Evolutionary conservation across 805 yeast species (phyloP).

Genomic region (Pichia thaimueangensis): DNA sequence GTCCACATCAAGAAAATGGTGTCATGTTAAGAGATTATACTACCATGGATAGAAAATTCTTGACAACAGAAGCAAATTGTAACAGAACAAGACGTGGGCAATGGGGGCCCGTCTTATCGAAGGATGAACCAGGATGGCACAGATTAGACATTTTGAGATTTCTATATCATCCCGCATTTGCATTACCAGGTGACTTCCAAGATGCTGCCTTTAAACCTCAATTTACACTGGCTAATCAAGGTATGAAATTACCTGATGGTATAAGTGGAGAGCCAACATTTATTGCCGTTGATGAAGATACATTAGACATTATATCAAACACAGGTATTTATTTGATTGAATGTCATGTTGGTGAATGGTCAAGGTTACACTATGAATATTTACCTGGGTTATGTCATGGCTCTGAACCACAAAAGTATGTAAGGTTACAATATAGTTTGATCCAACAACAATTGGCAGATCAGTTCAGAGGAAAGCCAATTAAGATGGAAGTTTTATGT

Average conservation of each 20-base stretch:
- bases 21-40: conserved; percentile 86
- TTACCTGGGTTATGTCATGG: conserved; percentile 54
- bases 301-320: conserved; percentile 41
- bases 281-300: conserved; percentile 40
- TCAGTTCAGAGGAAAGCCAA: conserved; percentile 30
- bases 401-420: conserved; percentile 48
- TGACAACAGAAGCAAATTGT: conserved; percentile 60
- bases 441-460: conserved; percentile 34
- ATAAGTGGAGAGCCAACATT: conserved; percentile 38
- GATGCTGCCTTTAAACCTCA: conserved; percentile 37
- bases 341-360: conserved; percentile 53
- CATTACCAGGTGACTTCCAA: conserved; percentile 55
- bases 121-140: conserved; percentile 83
- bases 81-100: conserved; percentile 45
- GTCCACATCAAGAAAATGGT: conserved; percentile 88
- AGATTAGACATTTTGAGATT: conserved; percentile 73
- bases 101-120: conserved; percentile 43
- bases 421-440: conserved; percentile 43
- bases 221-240: conserved; percentile 22
- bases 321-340: conserved; percentile 76
- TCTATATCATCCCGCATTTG: conserved; percentile 73
- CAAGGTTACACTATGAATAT: conserved; percentile 55
- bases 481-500: conserved; percentile 48
- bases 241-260: conserved; percentile 28
- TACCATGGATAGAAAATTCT: conserved; percentile 73